Conservation (phyloP, 176 grass and related monocot species). For the Rhynchospora tenuis region DNA sequence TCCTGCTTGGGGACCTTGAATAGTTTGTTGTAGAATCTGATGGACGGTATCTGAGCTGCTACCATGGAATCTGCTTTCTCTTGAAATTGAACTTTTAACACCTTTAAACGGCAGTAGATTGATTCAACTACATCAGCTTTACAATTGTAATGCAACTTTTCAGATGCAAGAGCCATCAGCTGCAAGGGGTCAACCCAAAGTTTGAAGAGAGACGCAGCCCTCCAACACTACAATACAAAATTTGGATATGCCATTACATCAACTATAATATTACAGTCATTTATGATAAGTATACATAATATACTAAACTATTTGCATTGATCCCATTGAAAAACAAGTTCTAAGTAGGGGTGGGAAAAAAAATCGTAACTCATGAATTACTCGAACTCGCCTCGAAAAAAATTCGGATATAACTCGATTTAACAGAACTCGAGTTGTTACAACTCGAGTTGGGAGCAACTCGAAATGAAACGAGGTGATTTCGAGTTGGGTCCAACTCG, state of each 20-base stretch:
- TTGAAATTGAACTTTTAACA: slow-evolving; percentile 66
- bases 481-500: too few relatives aligned
- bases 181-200: slow-evolving; percentile 60
- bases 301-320: background rate
- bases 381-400: too few relatives aligned
- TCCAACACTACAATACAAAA: slow-evolving; percentile 66
- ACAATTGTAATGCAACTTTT: slow-evolving; percentile 64
- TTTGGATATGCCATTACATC: slow-evolving; percentile 17
- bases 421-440: too few relatives aligned
- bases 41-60: background rate
- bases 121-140: slow-evolving; percentile 34
- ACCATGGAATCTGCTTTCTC: slow-evolving; percentile 26
- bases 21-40: slow-evolving; percentile 20
- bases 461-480: too few relatives aligned
- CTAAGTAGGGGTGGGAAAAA: too few relatives aligned
- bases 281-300: slow-evolving; percentile 17
- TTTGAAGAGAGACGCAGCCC: slow-evolving; percentile 83
- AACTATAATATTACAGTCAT: slow-evolving; percentile 13
- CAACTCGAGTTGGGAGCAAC: too few relatives aligned
- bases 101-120: slow-evolving; percentile 67
- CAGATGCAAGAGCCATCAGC: slow-evolving; percentile 53
- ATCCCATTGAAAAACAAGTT: background rate
- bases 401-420: too few relatives aligned
- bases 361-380: too few relatives aligned
- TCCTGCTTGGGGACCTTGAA: slow-evolving; percentile 17